Percentiles rank a stretch among this genome's conserved stretches.
Evolutionary conservation across 2,329 filamentous ascomycete genomes (phyloP).

Genomic region (Aspergillus sp.): DNA sequence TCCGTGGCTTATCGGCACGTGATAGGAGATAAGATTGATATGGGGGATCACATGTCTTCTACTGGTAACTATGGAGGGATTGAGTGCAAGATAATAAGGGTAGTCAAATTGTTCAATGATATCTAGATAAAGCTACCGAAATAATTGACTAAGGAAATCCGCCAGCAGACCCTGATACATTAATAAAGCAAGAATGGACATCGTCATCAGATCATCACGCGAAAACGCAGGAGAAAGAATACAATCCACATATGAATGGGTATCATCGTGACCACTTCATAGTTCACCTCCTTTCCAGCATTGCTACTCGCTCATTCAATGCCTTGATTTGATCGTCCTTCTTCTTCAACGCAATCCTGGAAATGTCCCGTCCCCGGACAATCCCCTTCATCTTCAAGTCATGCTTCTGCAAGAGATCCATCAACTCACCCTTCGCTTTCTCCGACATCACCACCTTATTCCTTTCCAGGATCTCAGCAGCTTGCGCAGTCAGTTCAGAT

Average conservation of each 20-base stretch:
- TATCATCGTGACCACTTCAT: conserved; percentile 36
- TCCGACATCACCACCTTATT: conserved; percentile 37
- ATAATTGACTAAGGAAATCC: background rate
- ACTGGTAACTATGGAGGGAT: background rate
- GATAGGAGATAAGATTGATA: background rate
- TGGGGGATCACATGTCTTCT: background rate
- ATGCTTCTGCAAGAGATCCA: conserved; percentile 55
- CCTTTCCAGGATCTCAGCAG: conserved; percentile 37
- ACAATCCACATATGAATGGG: conserved; percentile 1
- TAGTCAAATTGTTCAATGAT: background rate
- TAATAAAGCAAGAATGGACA: background rate
- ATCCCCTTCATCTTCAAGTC: conserved; percentile 63
- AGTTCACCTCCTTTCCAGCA: conserved; percentile 59
- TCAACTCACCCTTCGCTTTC: conserved; percentile 38
- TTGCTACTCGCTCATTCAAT: conserved; percentile 65
- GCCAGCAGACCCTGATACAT: conserved; percentile 1
- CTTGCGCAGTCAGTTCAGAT: conserved; percentile 25
- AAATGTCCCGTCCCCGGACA: conserved; percentile 65
- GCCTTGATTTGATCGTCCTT: conserved; percentile 67
- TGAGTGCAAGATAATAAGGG: background rate
- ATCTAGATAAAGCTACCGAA: no score
- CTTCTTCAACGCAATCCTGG: conserved; percentile 61
- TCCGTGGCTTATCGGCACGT: background rate
- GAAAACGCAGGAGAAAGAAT: background rate
- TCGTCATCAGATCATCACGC: background rate